A percentile compares a stretch with the other conserved stretches of the same genome.
Evolutionary conservation across 129 eudicot genomes (phyloP).

Genomic region (Chrysanthemum lavandulifolium): DNA sequence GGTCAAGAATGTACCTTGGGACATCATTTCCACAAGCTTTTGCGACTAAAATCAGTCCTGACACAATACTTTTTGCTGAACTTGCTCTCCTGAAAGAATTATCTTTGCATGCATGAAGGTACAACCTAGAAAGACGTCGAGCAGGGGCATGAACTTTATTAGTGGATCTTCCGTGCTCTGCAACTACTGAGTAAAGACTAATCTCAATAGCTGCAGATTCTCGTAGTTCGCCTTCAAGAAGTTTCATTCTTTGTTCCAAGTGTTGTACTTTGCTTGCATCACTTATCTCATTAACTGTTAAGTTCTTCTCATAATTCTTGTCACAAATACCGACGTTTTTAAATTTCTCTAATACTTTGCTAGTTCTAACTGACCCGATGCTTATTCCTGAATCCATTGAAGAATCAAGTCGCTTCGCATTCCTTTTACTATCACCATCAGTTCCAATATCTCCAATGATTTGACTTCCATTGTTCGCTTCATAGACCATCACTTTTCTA

Average conservation of each 20-base stretch:
- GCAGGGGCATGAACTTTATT: slow-evolving; percentile 91
- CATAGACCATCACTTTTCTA: too few relatives aligned
- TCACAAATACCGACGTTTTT: slow-evolving; percentile 19
- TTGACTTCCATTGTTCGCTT: slow-evolving; percentile 27
- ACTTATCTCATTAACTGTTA: slow-evolving; percentile 22
- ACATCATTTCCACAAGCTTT: slow-evolving; percentile 97
- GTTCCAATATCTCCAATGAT: slow-evolving; percentile 11
- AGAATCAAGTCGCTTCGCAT: slow-evolving; percentile 56
- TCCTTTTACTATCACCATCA: slow-evolving; percentile 37
- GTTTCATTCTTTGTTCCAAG: slow-evolving; percentile 57
- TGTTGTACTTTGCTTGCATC: slow-evolving; percentile 49
- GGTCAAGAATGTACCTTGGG: slow-evolving; percentile 62
- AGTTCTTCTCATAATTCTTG: too few relatives aligned
- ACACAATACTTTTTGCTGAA: slow-evolving; percentile 63
- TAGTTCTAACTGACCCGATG: slow-evolving; percentile 42
- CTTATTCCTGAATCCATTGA: slow-evolving; percentile 44
- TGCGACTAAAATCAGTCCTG: slow-evolving; percentile 75
- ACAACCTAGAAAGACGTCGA: slow-evolving; percentile 84
- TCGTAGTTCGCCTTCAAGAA: slow-evolving; percentile 68
- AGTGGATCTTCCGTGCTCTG: slow-evolving; percentile 87
- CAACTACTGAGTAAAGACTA: slow-evolving; percentile 76
- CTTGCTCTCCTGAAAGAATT: slow-evolving; percentile 50
- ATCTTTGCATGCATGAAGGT: slow-evolving; percentile 65
- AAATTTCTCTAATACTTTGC: slow-evolving; percentile 20
- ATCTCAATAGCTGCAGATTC: slow-evolving; percentile 92